Conservation (phyloP, 345 rosid genomes). For the Geranium rotundifolium region DNA sequence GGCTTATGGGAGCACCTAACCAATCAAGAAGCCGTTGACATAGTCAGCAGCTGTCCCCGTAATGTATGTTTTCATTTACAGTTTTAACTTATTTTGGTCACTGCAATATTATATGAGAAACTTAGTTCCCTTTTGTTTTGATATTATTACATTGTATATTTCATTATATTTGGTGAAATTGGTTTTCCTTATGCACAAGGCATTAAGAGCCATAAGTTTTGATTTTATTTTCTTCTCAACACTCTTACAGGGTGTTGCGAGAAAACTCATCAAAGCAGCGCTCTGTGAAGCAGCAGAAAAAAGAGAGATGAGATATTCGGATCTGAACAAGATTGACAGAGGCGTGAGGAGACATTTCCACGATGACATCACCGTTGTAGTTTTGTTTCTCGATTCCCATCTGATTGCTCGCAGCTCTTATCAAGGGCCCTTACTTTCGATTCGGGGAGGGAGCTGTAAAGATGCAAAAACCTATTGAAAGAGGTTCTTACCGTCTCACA, state of each 20-base stretch:
- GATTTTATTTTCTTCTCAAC: no score
- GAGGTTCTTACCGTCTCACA: conserved; percentile 12
- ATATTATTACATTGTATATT: not conserved
- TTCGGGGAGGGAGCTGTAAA: conserved; percentile 47
- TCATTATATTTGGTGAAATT: no score
- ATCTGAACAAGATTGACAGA: conserved; percentile 81
- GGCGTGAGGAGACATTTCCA: conserved; percentile 98
- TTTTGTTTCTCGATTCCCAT: conserved; percentile 64
- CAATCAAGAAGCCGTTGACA: conserved; percentile 89
- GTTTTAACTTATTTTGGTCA: not conserved
- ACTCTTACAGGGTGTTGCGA: conserved; percentile 55
- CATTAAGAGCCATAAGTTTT: not conserved
- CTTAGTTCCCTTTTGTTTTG: not conserved
- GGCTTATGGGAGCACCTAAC: conserved; percentile 96
- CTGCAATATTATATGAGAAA: no score
- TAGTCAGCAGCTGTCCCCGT: conserved; percentile 64
- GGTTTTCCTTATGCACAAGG: no score
- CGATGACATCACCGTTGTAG: conserved; percentile 81
- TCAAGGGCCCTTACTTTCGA: conserved; percentile 41
- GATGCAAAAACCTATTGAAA: conserved; percentile 14
- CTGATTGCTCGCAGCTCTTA: conserved; percentile 31
- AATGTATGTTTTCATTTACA: conserved; percentile 41
- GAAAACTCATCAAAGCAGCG: conserved; percentile 66
- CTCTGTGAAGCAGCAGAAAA: conserved; percentile 83
- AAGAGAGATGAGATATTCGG: conserved; percentile 91